phyloP scores from a whole-genome alignment of 106 monocot genomes.

The Triglochin maritima region DNA sequence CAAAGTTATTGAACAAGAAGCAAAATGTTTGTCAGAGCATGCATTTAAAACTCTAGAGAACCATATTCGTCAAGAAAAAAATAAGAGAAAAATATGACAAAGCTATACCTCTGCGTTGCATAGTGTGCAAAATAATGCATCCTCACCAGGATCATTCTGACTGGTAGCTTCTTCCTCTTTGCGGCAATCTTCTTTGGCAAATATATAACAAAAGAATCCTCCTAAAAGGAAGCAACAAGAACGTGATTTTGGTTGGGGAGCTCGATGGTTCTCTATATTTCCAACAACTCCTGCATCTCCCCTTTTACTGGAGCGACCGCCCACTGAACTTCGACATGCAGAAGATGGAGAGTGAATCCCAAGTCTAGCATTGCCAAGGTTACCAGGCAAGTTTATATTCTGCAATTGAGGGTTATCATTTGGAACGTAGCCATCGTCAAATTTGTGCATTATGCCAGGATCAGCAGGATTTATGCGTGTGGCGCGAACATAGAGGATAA shows the following conservation, averaged over 20 bases:
- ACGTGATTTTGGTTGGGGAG: constrained; percentile 23
- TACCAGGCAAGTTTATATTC: constrained; percentile 28
- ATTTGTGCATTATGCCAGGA: constrained; percentile 89
- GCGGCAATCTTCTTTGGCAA: constrained; percentile 90
- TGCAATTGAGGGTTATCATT: constrained; percentile 24
- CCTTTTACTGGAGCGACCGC: constrained; percentile 34
- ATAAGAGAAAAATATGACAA: neutral
- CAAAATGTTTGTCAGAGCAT: too few species aligned
- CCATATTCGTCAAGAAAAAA: neutral
- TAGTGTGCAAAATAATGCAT: constrained; percentile 93
- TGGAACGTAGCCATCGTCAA: constrained; percentile 39
- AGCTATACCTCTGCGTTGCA: constrained; percentile 92
- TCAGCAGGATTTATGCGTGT: constrained; percentile 96
- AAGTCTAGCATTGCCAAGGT: constrained; percentile 14
- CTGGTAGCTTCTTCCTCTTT: constrained; percentile 39
- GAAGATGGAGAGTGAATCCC: constrained; percentile 39
- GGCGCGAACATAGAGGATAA: constrained; percentile 81
- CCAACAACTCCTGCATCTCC: constrained; percentile 30
- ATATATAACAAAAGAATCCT: constrained; percentile 54
- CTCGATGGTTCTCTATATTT: constrained; percentile 14
- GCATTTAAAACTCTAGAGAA: neutral
- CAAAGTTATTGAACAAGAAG: too few species aligned
- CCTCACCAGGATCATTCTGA: constrained; percentile 46
- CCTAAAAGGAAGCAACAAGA: constrained; percentile 33
- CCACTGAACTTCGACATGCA: constrained; percentile 48